These are phyloP conservation scores for Naganishia sp. DNA, from an alignment of 1,284 basidiomycete genomes.

Conservation along the genomic window DNA sequence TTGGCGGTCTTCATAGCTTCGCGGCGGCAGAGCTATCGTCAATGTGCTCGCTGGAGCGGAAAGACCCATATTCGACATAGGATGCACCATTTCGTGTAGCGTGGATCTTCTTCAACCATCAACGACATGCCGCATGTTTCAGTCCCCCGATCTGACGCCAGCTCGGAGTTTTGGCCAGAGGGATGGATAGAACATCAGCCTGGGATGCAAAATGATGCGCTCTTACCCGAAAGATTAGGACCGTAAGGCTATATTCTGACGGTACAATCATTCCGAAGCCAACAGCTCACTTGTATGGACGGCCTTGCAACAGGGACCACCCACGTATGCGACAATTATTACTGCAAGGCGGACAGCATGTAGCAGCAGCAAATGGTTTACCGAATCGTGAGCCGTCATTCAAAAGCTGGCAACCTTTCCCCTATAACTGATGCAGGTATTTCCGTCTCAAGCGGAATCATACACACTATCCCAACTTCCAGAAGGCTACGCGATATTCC, in stretches of 20 bases:
- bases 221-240: slow-evolving; percentile 19
- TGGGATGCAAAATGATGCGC: slow-evolving; percentile 18
- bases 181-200: slow-evolving; percentile 6
- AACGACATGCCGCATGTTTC: slow-evolving; percentile 9
- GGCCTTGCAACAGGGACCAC: slow-evolving; percentile 9
- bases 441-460: slow-evolving; percentile 1
- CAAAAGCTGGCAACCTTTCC: neutral
- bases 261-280: neutral
- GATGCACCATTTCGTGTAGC: neutral
- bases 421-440: no score
- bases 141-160: slow-evolving; percentile 11
- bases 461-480: slow-evolving; percentile 7
- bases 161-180: slow-evolving; percentile 17
- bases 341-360: neutral
- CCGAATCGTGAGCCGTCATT: slow-evolving; percentile 7
- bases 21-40: no score
- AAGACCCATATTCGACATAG: neutral
- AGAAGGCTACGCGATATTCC: slow-evolving; percentile 19
- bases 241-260: slow-evolving; percentile 1
- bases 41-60: neutral
- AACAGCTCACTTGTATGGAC: neutral
- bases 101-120: no score
- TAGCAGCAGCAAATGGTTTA: neutral
- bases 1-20: no score
- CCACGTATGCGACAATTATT: slow-evolving; percentile 8